Conservation (phyloP, 2,329 filamentous ascomycete genomes). For the Diaporthe sp. region DNA sequence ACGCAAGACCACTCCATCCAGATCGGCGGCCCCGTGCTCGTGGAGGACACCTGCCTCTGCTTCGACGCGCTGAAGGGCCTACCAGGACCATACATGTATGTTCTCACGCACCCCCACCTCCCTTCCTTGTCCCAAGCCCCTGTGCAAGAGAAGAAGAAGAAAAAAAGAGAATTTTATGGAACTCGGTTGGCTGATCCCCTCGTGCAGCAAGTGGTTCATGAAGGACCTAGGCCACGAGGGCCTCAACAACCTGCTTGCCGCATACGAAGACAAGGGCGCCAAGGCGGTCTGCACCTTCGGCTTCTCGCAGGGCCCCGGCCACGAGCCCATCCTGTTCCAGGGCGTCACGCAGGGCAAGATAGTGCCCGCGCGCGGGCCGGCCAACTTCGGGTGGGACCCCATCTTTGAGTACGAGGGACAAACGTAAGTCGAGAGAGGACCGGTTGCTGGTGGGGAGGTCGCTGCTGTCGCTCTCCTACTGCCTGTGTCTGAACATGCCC, state of each 20-base stretch:
- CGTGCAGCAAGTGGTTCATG: slow-evolving; percentile 90
- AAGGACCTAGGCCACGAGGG: slow-evolving; percentile 83
- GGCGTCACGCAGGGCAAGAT: slow-evolving; percentile 86
- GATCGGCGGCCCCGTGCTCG: slow-evolving; percentile 88
- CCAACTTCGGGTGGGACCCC: slow-evolving; percentile 93
- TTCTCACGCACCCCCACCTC: background rate
- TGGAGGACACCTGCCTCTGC: slow-evolving; percentile 95
- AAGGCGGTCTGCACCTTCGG: slow-evolving; percentile 97
- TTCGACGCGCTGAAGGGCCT: slow-evolving; percentile 92
- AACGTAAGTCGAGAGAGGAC: slow-evolving; percentile 65
- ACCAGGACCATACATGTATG: slow-evolving; percentile 93
- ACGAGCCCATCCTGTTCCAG: slow-evolving; percentile 89
- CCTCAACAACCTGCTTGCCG: slow-evolving; percentile 89
- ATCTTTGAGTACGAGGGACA: slow-evolving; percentile 93
- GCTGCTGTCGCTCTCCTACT: background rate
- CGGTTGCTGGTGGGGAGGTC: background rate
- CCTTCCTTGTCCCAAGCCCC: background rate
- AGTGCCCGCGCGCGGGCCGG: slow-evolving; percentile 83
- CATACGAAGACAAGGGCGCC: slow-evolving; percentile 90
- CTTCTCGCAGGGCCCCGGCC: slow-evolving; percentile 86
- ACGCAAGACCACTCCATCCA: slow-evolving; percentile 46
- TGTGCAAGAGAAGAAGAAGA: too few relatives aligned
- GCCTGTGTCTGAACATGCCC: background rate
- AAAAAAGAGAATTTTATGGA: background rate
- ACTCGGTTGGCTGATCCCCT: background rate